Percentiles rank a stretch among this genome's conserved stretches.
phyloP scores from a whole-genome alignment of 2,329 filamentous ascomycete species.

The Sarocladiaceae sp. region DNA sequence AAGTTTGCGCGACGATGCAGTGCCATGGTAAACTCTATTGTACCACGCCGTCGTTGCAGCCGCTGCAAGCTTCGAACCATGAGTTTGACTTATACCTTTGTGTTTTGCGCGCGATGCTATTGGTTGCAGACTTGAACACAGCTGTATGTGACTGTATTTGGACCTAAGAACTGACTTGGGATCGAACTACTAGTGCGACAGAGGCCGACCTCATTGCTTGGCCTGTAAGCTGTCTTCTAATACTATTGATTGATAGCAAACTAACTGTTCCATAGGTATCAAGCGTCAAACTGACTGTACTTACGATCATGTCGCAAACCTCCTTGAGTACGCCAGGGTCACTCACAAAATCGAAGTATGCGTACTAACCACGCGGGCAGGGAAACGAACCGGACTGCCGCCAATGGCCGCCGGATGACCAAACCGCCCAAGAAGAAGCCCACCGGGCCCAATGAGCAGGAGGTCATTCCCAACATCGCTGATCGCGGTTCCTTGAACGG shows the following conservation, averaged over 20 bases:
- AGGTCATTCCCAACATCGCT: slow-evolving; percentile 49
- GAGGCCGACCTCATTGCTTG: slow-evolving; percentile 64
- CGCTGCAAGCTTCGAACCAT: no score
- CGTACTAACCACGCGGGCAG: slow-evolving; percentile 28
- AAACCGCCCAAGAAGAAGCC: slow-evolving; percentile 53
- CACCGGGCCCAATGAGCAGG: slow-evolving; percentile 26
- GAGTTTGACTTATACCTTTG: no score
- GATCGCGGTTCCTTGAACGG: slow-evolving; percentile 46
- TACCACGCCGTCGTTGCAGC: no score
- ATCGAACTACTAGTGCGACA: slow-evolving; percentile 58
- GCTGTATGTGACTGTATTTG: no score
- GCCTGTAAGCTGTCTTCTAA: slow-evolving; percentile 48
- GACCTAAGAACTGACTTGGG: no score
- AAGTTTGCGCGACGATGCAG: neutral
- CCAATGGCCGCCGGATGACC: slow-evolving; percentile 52
- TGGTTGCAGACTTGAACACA: no score
- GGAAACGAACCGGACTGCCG: slow-evolving; percentile 52
- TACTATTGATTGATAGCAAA: neutral
- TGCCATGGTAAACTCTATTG: neutral
- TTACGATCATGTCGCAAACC: slow-evolving; percentile 72
- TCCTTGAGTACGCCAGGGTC: slow-evolving; percentile 59
- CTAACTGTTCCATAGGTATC: slow-evolving; percentile 49
- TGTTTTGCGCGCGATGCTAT: no score
- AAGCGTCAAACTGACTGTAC: slow-evolving; percentile 72
- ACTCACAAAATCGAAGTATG: neutral